Conservation (phyloP, 352 stramenopile species). For the Phytophthora rubi region DNA sequence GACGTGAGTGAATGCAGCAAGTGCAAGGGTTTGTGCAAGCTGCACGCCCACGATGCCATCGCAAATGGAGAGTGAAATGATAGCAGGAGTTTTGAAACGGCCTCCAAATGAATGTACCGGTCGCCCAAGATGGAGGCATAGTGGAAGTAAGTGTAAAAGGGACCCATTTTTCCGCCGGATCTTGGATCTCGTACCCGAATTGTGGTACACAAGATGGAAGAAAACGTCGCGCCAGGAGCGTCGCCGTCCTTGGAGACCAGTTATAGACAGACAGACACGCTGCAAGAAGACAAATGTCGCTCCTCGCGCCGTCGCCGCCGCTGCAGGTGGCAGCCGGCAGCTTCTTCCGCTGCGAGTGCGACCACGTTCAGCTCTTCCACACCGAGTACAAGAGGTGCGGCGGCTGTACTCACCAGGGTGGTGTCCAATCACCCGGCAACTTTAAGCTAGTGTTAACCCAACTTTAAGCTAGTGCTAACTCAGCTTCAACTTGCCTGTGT, state of each 20-base stretch:
- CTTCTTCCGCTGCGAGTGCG: conserved; percentile 70
- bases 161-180: conserved; percentile 1
- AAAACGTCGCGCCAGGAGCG: neutral
- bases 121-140: too few species aligned
- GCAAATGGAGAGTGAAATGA: neutral
- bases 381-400: conserved; percentile 69
- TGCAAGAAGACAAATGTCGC: neutral
- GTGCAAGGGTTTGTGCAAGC: neutral
- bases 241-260: conserved; percentile 2
- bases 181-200: neutral
- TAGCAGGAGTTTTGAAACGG: neutral
- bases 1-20: neutral
- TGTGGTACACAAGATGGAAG: neutral
- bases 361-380: conserved; percentile 70
- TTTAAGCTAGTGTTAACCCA: conserved; percentile 1
- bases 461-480: conserved; percentile 3
- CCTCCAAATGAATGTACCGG: neutral
- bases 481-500: neutral
- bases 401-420: neutral
- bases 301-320: conserved; percentile 9
- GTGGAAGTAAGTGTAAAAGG: neutral
- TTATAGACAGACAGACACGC: conserved; percentile 5
- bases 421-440: neutral
- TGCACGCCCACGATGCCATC: neutral
- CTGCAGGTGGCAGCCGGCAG: conserved; percentile 41